phyloP scores from a whole-genome alignment of 257 asterid genomes.

The Nyctanthes arbortristis region DNA sequence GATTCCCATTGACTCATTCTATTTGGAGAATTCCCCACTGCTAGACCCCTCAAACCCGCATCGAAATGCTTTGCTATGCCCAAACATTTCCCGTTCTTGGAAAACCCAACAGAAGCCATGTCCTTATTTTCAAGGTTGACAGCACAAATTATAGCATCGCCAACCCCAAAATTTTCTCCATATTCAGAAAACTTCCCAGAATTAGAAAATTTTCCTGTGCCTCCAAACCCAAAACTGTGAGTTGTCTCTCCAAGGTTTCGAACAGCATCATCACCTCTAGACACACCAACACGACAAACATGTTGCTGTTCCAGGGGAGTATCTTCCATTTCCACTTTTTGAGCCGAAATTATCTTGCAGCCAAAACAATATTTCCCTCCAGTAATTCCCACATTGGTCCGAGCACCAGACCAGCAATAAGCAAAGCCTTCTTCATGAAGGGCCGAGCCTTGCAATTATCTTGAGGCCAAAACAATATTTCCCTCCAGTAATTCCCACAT shows the following conservation, averaged over 20 bases:
- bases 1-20: slow-evolving; percentile 36
- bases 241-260: slow-evolving; percentile 54
- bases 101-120: slow-evolving; percentile 43
- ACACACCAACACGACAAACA: slow-evolving; percentile 52
- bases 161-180: slow-evolving; percentile 51
- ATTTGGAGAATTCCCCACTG: slow-evolving; percentile 36
- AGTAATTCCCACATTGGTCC: slow-evolving; percentile 58
- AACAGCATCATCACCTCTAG: slow-evolving; percentile 51
- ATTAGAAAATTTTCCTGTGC: slow-evolving; percentile 47
- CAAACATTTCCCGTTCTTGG: slow-evolving; percentile 57
- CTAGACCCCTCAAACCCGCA: slow-evolving; percentile 49
- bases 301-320: slow-evolving; percentile 49
- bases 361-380: slow-evolving; percentile 67
- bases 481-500: slow-evolving; percentile 52
- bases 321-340: slow-evolving; percentile 52
- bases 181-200: slow-evolving; percentile 35
- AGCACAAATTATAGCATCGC: slow-evolving; percentile 49
- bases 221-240: slow-evolving; percentile 52
- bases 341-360: slow-evolving; percentile 49
- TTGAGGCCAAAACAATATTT: slow-evolving; percentile 64
- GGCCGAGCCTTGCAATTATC: slow-evolving; percentile 49
- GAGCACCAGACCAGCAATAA: slow-evolving; percentile 81
- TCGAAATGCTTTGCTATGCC: slow-evolving; percentile 56
- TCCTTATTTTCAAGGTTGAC: slow-evolving; percentile 41
- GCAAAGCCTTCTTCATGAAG: slow-evolving; percentile 57